Conservation (phyloP, 352 stramenopile species). For the Blastocystis sp. region DNA sequence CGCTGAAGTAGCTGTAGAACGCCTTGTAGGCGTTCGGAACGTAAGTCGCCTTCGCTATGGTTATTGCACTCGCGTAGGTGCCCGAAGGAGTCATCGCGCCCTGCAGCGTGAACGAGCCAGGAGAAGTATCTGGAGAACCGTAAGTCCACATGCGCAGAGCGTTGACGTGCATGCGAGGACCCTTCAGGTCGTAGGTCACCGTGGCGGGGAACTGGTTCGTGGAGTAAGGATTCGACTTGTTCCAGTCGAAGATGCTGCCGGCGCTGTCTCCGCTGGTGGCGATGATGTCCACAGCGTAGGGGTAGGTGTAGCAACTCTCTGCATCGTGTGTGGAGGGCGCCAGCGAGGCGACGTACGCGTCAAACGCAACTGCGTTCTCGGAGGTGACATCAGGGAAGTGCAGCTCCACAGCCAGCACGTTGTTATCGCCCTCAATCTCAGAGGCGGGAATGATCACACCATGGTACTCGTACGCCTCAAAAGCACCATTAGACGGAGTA, state of each 20-base stretch:
- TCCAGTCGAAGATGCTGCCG: no score
- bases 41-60: no score
- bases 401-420: slow-evolving; percentile 17
- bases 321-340: not conserved
- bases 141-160: slow-evolving; percentile 13
- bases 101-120: not conserved
- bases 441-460: not conserved
- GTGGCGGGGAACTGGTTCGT: not conserved
- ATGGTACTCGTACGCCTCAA: not conserved
- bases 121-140: not conserved
- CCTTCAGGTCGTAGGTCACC: not conserved
- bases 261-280: no score
- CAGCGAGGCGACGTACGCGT: not conserved
- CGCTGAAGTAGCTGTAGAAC: slow-evolving; percentile 1
- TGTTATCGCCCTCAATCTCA: not conserved
- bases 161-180: not conserved
- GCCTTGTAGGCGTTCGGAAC: no score
- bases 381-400: not conserved
- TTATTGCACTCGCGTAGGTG: not conserved
- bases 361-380: slow-evolving; percentile 2
- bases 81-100: slow-evolving; percentile 14
- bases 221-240: no score
- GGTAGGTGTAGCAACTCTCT: slow-evolving; percentile 10
- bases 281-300: no score
- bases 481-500: not conserved